Evolutionary conservation across 768 basidiomycete genomes (phyloP).

Genomic region (Podaxis sp.): DNA sequence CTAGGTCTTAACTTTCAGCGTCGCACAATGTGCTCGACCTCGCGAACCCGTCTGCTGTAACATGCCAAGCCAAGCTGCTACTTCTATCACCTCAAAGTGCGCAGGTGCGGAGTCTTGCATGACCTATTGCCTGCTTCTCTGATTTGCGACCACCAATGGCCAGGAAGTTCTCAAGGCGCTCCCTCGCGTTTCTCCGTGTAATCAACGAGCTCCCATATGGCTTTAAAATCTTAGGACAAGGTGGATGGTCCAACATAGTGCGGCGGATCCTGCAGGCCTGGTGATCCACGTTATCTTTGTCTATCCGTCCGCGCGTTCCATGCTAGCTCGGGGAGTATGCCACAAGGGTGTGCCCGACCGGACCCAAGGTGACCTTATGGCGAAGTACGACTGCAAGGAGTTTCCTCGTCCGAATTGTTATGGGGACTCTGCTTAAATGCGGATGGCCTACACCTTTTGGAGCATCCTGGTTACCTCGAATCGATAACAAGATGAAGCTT

Average conservation of each 20-base stretch:
- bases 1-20: no score
- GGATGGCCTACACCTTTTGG: background rate
- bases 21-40: no score
- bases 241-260: background rate
- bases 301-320: background rate
- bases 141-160: background rate
- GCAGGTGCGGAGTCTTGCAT: background rate
- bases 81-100: background rate
- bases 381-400: background rate
- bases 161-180: background rate
- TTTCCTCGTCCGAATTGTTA: background rate
- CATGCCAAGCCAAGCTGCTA: background rate
- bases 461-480: background rate
- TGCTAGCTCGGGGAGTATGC: background rate
- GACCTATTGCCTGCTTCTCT: background rate
- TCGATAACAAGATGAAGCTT: background rate
- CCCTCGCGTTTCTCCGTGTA: background rate
- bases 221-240: background rate
- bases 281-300: background rate
- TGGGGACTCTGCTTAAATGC: background rate
- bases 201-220: background rate
- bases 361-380: background rate
- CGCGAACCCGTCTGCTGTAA: no score
- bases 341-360: background rate
- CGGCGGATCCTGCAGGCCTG: background rate